These are phyloP conservation scores for Mortierella sp. DNA, from an alignment of 371 early-diverging fungal species.

Conservation along the genomic window DNA sequence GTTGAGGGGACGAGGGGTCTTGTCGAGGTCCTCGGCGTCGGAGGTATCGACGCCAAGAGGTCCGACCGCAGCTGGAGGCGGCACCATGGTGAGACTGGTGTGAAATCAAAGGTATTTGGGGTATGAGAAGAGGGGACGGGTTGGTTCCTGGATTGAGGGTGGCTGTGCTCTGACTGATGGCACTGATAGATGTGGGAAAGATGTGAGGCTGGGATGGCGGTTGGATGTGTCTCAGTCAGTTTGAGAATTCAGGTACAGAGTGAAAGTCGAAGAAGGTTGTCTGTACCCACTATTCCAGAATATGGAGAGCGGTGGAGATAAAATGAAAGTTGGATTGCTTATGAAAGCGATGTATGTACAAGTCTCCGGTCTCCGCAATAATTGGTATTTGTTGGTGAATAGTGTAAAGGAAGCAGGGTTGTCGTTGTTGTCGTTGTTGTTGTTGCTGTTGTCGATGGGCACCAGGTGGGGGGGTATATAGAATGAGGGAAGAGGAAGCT, in stretches of 20 bases:
- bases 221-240: neutral
- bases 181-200: no score
- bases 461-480: neutral
- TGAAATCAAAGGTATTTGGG: neutral
- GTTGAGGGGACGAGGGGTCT: conserved; percentile 27
- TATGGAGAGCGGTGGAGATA: neutral
- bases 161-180: conserved; percentile 8
- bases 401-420: neutral
- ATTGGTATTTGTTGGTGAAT: neutral
- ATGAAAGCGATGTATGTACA: no score
- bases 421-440: no score
- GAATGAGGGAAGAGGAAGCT: neutral
- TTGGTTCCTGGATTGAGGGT: neutral
- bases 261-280: neutral
- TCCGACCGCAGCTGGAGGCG: conserved; percentile 5
- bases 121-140: neutral
- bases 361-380: no score
- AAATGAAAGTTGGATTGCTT: neutral
- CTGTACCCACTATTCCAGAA: no score
- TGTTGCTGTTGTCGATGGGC: no score
- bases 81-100: neutral
- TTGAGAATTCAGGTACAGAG: neutral
- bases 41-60: neutral
- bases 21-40: conserved; percentile 24
- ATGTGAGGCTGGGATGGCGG: neutral